Conservation (phyloP, 257 asterid species). For the Penstemon newberryi region DNA sequence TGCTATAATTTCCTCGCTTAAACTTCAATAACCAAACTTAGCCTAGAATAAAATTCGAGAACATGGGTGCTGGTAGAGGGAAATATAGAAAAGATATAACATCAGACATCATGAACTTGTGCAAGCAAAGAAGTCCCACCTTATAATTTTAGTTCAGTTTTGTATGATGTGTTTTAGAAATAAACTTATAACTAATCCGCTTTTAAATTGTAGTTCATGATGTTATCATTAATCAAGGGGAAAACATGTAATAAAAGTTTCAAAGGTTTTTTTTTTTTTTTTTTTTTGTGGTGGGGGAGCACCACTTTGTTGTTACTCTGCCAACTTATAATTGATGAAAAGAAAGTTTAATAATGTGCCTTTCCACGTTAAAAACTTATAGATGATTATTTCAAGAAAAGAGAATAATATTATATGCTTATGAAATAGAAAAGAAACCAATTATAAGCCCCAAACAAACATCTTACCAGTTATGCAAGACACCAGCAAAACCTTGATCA, state of each 20-base stretch:
- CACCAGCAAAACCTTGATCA: constrained; percentile 76
- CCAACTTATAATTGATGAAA: not conserved
- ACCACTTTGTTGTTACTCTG: too few relatives aligned
- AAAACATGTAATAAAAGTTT: not conserved
- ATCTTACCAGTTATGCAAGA: constrained; percentile 83
- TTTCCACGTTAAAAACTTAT: not conserved
- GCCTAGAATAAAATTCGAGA: not conserved
- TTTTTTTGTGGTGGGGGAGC: too few relatives aligned
- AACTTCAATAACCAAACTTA: too few relatives aligned
- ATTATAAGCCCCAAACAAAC: not conserved
- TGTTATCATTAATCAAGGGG: not conserved
- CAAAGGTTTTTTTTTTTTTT: too few relatives aligned
- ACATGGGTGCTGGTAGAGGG: not conserved
- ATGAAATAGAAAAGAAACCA: constrained; percentile 3
- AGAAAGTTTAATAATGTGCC: constrained; percentile 5
- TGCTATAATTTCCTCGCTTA: too few relatives aligned
- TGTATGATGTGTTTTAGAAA: not conserved
- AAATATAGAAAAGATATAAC: not conserved
- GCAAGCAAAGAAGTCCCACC: not conserved
- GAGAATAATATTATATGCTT: not conserved
- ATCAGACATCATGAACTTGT: not conserved
- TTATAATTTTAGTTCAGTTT: not conserved
- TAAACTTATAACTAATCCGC: not conserved
- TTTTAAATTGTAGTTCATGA: not conserved
- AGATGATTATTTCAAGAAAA: not conserved